phyloP scores from a whole-genome alignment of 2,329 filamentous ascomycete genomes.

The Aspergillus flavus region DNA sequence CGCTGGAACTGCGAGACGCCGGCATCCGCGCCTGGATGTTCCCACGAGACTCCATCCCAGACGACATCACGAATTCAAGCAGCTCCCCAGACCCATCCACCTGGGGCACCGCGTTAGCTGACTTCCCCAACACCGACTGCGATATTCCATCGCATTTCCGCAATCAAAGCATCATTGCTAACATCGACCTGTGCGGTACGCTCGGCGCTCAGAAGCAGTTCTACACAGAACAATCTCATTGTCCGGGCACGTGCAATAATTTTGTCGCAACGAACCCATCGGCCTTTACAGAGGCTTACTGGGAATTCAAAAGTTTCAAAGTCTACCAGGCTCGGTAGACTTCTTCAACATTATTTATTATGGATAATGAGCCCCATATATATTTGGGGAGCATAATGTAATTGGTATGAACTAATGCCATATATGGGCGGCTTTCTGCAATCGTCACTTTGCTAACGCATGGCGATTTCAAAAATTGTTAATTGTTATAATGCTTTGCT shows the following conservation, averaged over 20 bases:
- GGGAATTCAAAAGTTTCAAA: conserved; percentile 65
- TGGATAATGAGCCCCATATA: neutral
- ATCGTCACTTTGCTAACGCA: neutral
- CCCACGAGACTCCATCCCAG: conserved; percentile 50
- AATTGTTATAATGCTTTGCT: neutral
- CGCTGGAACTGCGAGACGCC: conserved; percentile 61
- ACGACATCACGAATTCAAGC: conserved; percentile 52
- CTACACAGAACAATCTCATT: conserved; percentile 37
- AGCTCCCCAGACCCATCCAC: conserved; percentile 59
- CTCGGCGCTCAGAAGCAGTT: conserved; percentile 46
- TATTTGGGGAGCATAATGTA: neutral
- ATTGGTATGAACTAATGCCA: neutral
- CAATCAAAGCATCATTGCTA: conserved; percentile 67
- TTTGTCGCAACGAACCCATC: conserved; percentile 61
- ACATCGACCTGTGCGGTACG: conserved; percentile 67
- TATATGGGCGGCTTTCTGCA: neutral
- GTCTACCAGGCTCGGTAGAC: conserved; percentile 52
- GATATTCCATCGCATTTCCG: conserved; percentile 61
- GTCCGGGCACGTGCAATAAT: conserved; percentile 59
- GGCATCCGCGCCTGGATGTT: conserved; percentile 69
- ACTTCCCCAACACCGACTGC: conserved; percentile 67
- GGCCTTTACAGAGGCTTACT: conserved; percentile 63
- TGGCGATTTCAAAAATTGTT: neutral
- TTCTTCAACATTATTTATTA: neutral
- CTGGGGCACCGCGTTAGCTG: conserved; percentile 65